Evolutionary conservation across 768 basidiomycete species (phyloP).

Genomic region (Chalciporus piperatus): DNA sequence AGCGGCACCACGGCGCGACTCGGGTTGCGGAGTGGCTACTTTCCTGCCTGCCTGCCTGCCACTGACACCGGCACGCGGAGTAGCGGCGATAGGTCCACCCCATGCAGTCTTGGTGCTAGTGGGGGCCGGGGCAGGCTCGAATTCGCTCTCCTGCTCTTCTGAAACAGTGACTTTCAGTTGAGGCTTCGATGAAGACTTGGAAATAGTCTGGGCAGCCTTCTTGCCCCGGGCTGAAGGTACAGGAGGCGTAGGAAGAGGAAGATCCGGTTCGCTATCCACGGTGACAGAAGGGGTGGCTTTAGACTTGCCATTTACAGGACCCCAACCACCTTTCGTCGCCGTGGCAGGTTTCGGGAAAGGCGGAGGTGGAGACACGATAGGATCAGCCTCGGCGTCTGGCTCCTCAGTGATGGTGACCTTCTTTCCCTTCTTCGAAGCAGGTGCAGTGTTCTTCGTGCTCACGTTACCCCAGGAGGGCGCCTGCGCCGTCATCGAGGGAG

Average conservation of each 20-base stretch:
- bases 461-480: constrained; percentile 5
- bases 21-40: constrained; percentile 3
- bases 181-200: constrained; percentile 10
- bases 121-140: constrained; percentile 4
- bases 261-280: constrained; percentile 15
- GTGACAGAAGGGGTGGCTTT: constrained; percentile 11
- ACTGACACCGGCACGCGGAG: neutral
- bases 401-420: constrained; percentile 27
- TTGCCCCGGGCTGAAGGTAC: constrained; percentile 12
- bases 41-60: constrained; percentile 15
- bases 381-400: constrained; percentile 25
- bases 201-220: constrained; percentile 4
- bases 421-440: constrained; percentile 22
- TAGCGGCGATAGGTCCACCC: constrained; percentile 6
- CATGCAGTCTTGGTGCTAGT: constrained; percentile 14
- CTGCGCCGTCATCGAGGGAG: neutral
- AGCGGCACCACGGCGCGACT: constrained; percentile 6
- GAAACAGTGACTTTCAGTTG: constrained; percentile 16
- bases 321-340: constrained; percentile 18
- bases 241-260: neutral
- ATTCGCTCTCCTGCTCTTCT: constrained; percentile 23
- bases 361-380: constrained; percentile 10
- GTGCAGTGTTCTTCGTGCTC: constrained; percentile 10
- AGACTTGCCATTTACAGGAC: constrained; percentile 19
- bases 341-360: constrained; percentile 10